Evolutionary conservation across 345 rosid species (phyloP).

Genomic region (Euphorbia tirucalli): DNA sequence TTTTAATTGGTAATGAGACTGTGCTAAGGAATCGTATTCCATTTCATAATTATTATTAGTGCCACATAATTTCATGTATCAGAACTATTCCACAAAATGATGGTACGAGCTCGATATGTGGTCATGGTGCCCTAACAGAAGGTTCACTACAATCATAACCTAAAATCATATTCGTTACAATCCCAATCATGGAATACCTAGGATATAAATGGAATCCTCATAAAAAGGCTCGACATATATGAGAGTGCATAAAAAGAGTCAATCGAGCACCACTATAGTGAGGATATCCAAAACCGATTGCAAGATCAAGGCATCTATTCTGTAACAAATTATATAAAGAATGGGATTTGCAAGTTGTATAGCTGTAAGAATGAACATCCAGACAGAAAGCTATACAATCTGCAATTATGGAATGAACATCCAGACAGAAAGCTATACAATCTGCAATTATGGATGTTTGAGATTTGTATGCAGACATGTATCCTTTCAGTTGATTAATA

Average conservation of each 20-base stretch:
- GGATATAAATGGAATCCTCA: too few species aligned
- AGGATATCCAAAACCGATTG: background rate
- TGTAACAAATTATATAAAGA: too few species aligned
- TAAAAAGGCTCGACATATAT: background rate
- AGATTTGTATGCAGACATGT: too few species aligned
- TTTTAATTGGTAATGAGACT: conserved; percentile 2
- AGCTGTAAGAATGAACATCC: too few species aligned
- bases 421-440: too few species aligned
- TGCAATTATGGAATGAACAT: too few species aligned
- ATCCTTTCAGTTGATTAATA: too few species aligned
- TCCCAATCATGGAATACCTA: background rate
- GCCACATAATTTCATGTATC: background rate
- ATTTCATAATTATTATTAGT: background rate
- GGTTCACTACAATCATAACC: background rate
- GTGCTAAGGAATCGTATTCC: background rate
- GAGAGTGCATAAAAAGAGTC: background rate
- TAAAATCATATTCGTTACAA: background rate
- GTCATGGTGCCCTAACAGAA: background rate
- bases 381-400: too few species aligned
- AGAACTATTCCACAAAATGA: background rate
- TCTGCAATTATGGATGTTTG: too few species aligned
- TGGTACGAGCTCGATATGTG: background rate
- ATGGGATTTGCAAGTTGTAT: too few species aligned
- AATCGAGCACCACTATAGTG: background rate
- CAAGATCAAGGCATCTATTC: background rate